Percentiles rank a stretch among this genome's conserved stretches.
phyloP scores from a whole-genome alignment of 108 stramenopile genomes.

The Parietichytrium sp. region DNA sequence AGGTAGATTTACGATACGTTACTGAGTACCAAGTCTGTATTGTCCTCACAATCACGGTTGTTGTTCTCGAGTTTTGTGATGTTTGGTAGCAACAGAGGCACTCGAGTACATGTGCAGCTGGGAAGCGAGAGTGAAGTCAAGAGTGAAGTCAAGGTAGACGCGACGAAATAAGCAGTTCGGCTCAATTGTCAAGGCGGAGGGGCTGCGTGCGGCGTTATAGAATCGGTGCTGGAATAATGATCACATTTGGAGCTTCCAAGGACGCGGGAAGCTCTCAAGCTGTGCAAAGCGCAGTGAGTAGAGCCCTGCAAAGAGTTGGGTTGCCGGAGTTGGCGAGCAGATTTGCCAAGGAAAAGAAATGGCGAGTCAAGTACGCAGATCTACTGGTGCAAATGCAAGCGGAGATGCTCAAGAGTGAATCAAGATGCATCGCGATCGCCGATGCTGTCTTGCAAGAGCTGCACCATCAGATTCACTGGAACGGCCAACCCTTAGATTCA shows the following conservation, averaged over 20 bases:
- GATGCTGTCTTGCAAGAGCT: not conserved
- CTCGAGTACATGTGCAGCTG: too few species aligned
- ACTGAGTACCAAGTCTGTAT: too few species aligned
- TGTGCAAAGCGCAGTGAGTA: not conserved
- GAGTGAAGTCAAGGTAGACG: too few species aligned
- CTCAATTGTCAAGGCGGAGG: too few species aligned
- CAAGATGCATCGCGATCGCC: not conserved
- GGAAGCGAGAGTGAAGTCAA: too few species aligned
- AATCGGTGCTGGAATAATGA: too few species aligned
- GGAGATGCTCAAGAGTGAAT: not conserved
- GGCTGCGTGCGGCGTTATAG: too few species aligned
- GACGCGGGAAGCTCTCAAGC: not conserved
- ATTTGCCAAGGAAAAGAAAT: not conserved
- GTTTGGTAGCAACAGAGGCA: too few species aligned
- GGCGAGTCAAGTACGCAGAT: conserved; percentile 8
- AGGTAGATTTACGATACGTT: too few species aligned
- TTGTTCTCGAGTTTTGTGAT: too few species aligned
- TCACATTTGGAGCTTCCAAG: not conserved
- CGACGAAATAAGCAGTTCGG: too few species aligned
- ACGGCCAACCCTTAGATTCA: not conserved
- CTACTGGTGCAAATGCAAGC: not conserved
- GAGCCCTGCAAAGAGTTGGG: not conserved
- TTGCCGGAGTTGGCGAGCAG: not conserved
- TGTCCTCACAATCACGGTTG: too few species aligned
- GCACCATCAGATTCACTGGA: conserved; percentile 4